Base-by-base conservation (phyloP, 768 basidiomycete genomes). In the Xerocomellus intermedius region DNA sequence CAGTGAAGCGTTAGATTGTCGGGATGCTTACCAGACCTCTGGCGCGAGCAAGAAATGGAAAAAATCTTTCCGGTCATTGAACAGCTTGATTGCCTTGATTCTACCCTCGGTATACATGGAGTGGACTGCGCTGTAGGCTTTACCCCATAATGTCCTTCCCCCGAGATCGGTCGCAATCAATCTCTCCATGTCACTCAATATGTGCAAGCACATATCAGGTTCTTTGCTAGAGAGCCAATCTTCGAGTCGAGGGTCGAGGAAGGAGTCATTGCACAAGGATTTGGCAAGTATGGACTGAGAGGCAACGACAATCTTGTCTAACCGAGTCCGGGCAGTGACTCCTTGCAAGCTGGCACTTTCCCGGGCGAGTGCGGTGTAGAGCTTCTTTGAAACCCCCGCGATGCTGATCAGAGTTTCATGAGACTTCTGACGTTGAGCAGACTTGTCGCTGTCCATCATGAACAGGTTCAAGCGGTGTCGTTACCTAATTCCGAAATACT, bases 401-500 rank as follows among this genome's bases (percentile, higher is more conserved):
- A 54, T 51, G 33, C n/a, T 13, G 17, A 42, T 43, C 14, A 51
- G 48, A 19, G 30, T 50, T 50, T 42, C 19, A 5, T 50, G 33
- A 21, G 24, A 33, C 1, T 35, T 54, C 10, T 21, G 24, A 16
- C 24, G 41, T 10, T 17, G 45, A 39, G 14, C 8, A 22, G 24
- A 26, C 24, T 5, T 10, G 36, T 38, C 19, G 8, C 1, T 37
- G 9, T 24, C 33, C 13, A 33, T 13, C 6, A 28, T 10, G n/a
- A n/a, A 42, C 13, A 21, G 7, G 28, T 32, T 33, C 26, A 1
- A 24, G 24, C 26, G 13, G n/a, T 8, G 30, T 21, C 10, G 38
- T 53, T 60, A 60, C 59, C 48, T 62, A 58, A 59, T 54, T 36
- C 16, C 8, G 39, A 33, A 16, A 22, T 51, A 41, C 21, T 24